These are phyloP conservation scores for Pisolithus orientalis DNA, from an alignment of 768 basidiomycete genomes.

Conservation along the genomic window DNA sequence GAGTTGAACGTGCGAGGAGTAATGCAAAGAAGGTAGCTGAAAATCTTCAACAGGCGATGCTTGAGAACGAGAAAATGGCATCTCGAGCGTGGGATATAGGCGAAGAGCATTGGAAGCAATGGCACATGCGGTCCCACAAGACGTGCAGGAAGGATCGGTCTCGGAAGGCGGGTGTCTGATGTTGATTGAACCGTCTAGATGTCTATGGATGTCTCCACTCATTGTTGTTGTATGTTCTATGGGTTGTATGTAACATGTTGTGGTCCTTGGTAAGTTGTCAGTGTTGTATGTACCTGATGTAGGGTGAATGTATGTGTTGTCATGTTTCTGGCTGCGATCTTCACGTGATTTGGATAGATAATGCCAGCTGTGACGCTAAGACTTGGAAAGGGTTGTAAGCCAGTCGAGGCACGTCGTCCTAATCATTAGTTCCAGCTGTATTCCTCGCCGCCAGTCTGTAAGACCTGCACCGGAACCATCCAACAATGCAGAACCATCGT, in stretches of 20 bases:
- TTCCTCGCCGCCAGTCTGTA: neutral
- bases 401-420: neutral
- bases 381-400: neutral
- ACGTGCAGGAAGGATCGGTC: conserved; percentile 3
- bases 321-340: too few relatives aligned
- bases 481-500: conserved; percentile 23
- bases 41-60: conserved; percentile 21
- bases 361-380: neutral
- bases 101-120: conserved; percentile 9
- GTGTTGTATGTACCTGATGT: neutral
- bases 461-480: neutral
- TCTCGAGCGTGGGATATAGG: conserved; percentile 13
- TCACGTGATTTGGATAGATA: neutral
- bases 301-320: neutral
- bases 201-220: neutral
- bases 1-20: conserved; percentile 39
- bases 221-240: neutral
- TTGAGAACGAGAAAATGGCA: conserved; percentile 13
- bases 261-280: neutral
- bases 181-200: neutral
- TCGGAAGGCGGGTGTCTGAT: neutral
- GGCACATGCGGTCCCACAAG: conserved; percentile 14
- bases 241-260: neutral
- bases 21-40: conserved; percentile 40
- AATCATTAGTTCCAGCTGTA: neutral